Percentiles rank a stretch among this genome's conserved stretches.
These are phyloP conservation scores for Paxillus involutus DNA, from an alignment of 768 basidiomycete genomes.

Conservation along the genomic window DNA sequence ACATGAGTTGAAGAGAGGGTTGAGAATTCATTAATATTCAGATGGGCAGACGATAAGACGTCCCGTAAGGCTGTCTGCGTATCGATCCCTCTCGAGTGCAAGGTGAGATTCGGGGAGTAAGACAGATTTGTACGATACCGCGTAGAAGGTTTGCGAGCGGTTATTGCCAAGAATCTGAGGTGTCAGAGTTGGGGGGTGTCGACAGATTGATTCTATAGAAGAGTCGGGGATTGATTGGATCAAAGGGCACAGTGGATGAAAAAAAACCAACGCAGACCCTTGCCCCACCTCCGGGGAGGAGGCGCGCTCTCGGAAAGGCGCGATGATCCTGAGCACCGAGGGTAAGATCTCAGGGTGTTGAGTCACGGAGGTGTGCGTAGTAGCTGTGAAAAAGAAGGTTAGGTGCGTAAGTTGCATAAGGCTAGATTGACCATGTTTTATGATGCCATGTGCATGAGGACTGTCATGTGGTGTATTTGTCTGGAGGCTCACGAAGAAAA, in stretches of 20 bases:
- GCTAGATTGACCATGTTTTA: neutral
- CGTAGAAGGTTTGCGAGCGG: neutral
- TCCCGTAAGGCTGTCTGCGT: neutral
- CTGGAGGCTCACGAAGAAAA: too few species aligned
- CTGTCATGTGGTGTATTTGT: neutral
- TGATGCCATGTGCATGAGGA: neutral
- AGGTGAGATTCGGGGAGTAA: neutral
- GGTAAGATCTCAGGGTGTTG: neutral
- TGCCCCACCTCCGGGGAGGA: neutral
- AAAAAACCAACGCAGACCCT: neutral
- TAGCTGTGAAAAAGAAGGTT: neutral
- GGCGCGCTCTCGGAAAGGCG: neutral
- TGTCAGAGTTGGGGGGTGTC: too few species aligned
- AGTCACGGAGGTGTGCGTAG: neutral
- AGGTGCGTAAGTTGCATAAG: neutral
- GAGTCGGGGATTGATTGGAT: neutral
- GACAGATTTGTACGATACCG: too few species aligned
- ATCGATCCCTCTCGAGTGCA: neutral
- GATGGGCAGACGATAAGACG: neutral
- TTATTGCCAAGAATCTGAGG: too few species aligned
- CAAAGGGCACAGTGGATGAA: neutral
- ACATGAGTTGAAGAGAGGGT: neutral
- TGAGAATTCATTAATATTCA: neutral
- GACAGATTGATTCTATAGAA: neutral
- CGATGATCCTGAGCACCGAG: neutral